These are phyloP conservation scores for Aotearoamyces nothofagi DNA, from an alignment of 2,329 filamentous ascomycete species.

Conservation along the genomic window DNA sequence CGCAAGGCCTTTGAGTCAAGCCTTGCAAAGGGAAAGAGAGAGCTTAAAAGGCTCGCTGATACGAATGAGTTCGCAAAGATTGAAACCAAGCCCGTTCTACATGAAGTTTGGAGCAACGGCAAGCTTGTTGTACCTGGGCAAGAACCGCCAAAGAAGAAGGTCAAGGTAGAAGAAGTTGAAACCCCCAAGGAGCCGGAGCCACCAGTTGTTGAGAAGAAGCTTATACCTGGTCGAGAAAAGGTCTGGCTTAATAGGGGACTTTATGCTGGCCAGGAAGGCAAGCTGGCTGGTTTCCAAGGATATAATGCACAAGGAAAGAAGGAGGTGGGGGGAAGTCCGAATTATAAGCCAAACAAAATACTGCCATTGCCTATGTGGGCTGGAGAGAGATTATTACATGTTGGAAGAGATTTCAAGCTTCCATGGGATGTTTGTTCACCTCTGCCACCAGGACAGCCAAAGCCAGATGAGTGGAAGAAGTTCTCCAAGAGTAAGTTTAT, in stretches of 20 bases:
- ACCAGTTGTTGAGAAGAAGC: constrained; percentile 11
- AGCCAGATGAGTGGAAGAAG: constrained; percentile 85
- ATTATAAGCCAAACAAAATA: constrained; percentile 34
- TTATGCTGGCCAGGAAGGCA: constrained; percentile 62
- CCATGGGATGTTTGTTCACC: constrained; percentile 86
- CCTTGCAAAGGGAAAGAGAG: constrained; percentile 33
- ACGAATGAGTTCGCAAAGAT: constrained; percentile 46
- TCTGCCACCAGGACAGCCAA: constrained; percentile 70
- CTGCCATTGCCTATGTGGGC: constrained; percentile 69
- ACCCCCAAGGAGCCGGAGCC: constrained; percentile 5
- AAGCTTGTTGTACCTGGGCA: constrained; percentile 35
- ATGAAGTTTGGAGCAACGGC: constrained; percentile 50
- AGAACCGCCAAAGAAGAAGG: constrained; percentile 22
- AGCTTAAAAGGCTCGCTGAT: constrained; percentile 43
- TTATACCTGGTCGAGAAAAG: constrained; percentile 20
- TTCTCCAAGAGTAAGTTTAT: constrained; percentile 66
- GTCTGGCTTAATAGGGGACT: constrained; percentile 65
- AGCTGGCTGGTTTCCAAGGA: constrained; percentile 14
- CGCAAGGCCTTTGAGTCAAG: constrained; percentile 36
- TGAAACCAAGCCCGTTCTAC: constrained; percentile 38
- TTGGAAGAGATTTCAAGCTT: constrained; percentile 70
- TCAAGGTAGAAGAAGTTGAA: constrained; percentile 6
- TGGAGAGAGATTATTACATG: constrained; percentile 54
- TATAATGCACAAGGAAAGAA: constrained; percentile 29
- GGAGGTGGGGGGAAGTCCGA: constrained; percentile 30